phyloP scores from a whole-genome alignment of 108 stramenopile genomes.

The Schizochytrium sp. region DNA sequence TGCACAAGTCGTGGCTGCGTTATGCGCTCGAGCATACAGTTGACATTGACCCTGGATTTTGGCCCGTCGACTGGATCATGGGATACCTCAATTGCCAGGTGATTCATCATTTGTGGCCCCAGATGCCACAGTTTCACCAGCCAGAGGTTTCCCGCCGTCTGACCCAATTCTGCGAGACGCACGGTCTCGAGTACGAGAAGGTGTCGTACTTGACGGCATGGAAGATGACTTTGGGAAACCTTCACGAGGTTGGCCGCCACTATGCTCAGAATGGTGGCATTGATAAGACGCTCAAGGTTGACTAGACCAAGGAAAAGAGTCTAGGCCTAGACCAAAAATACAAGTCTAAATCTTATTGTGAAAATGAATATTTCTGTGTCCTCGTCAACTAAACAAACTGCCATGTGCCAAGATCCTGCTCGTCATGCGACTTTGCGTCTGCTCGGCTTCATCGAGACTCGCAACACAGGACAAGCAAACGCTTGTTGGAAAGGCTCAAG shows the following conservation, averaged over 20 bases:
- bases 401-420: too few species aligned
- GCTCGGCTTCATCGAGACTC: too few species aligned
- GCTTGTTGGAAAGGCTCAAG: too few species aligned
- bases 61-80: slow-evolving; percentile 94
- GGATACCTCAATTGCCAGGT: slow-evolving; percentile 96
- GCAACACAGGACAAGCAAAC: too few species aligned
- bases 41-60: slow-evolving; percentile 56
- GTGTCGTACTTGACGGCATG: not conserved
- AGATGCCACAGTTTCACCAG: slow-evolving; percentile 86
- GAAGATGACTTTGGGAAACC: not conserved
- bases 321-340: too few species aligned
- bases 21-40: slow-evolving; percentile 28
- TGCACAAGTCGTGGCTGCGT: slow-evolving; percentile 18
- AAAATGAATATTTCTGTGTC: too few species aligned
- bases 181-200: slow-evolving; percentile 71
- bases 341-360: too few species aligned
- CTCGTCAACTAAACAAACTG: too few species aligned
- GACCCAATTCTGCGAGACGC: slow-evolving; percentile 88
- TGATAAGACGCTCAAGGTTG: too few species aligned
- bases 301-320: too few species aligned
- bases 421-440: too few species aligned
- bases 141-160: slow-evolving; percentile 74
- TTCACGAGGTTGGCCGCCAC: not conserved
- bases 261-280: not conserved
- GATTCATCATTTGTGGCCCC: slow-evolving; percentile 95